Evolutionary conservation across 2,329 filamentous ascomycete species (phyloP), one percentile per base, ranked within the genome.

Genomic region (Fusarium continuum): DNA sequence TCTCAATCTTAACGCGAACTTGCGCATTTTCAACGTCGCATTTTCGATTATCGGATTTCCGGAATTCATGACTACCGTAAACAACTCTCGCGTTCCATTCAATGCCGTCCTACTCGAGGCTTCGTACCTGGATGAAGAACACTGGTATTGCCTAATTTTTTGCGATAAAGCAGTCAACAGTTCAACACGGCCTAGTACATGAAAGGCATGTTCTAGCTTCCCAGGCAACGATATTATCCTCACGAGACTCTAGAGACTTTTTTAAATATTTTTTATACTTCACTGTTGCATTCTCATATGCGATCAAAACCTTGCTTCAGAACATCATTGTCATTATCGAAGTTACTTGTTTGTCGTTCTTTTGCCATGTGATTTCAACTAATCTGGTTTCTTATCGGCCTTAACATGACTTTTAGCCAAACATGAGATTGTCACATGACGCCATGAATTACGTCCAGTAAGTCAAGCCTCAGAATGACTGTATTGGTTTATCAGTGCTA

Each of bases 21-120:
- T 43, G 36, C 43, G 55, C 53, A 51, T 38, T 52, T 58, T 41
- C 32, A 52, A 26, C 5, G n/a, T 31, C 26, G 40, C 40, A 31
- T 28, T 26, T 28, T 26, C 4, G 13, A 20, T 17, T 28, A n/a
- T 16, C 32, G 19, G 22, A 49, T 7, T 13, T 36, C 13, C n/a
- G 20, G 16, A 2, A 1, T n/a, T 25, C 26, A 7, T 14, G 17
- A 22, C 13, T 14, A 11, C 14, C 11, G 23, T 14, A 11, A 14
- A 23, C 13, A 13, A 22, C 8, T 36, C 20, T 19, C n/a, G 41
- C 7, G 8, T 35, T 23, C 9, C 4, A 4, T 22, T 28, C 16
- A 35, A 13, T 17, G 17, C 40, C 19, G 19, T 48, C 20, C 20
- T 16, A 31, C 23, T 31, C 4, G 19, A 16, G 10, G 26, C 8